Conservation (phyloP, 805 yeast species). For the Wickerhamomyces ciferrii region DNA sequence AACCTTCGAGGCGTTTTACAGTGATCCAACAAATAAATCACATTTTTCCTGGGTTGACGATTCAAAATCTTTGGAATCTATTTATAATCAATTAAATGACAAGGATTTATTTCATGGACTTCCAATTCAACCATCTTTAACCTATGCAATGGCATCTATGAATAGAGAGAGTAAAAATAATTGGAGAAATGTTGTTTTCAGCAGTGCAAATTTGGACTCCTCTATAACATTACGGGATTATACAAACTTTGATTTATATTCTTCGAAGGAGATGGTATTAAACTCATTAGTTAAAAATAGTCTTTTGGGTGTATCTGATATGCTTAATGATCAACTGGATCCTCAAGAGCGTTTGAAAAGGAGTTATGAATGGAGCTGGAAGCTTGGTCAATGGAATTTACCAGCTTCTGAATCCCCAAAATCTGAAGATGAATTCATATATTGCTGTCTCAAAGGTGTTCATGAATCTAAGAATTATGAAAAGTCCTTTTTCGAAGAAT, state of each 20-base stretch:
- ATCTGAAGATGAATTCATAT: conserved; percentile 42
- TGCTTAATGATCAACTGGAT: conserved; percentile 27
- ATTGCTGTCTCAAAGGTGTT: conserved; percentile 37
- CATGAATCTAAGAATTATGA: conserved; percentile 28
- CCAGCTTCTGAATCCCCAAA: conserved; percentile 37
- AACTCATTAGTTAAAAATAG: conserved; percentile 45
- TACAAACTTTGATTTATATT: conserved; percentile 3
- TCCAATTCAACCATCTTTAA: conserved; percentile 51
- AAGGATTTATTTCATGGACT: conserved; percentile 62
- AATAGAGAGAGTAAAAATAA: conserved; percentile 25
- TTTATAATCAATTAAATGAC: conserved; percentile 54
- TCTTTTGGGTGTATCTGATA: conserved; percentile 48
- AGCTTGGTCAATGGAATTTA: conserved; percentile 71
- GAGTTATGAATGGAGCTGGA: conserved; percentile 67
- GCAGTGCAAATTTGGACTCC: conserved; percentile 53
- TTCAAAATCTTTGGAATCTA: conserved; percentile 14
- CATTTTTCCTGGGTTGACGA: conserved; percentile 4
- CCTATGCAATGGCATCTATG: conserved; percentile 41
- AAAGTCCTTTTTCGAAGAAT: background rate
- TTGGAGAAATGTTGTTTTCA: conserved; percentile 43
- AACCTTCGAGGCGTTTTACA: conserved; percentile 29
- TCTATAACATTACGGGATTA: conserved; percentile 12
- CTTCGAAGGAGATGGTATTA: conserved; percentile 16
- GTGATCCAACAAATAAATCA: conserved; percentile 3
- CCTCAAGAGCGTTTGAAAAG: conserved; percentile 13